Evolutionary conservation across 169 alveolate species (phyloP).

Genomic region (Cryptosporidium viatorum): DNA sequence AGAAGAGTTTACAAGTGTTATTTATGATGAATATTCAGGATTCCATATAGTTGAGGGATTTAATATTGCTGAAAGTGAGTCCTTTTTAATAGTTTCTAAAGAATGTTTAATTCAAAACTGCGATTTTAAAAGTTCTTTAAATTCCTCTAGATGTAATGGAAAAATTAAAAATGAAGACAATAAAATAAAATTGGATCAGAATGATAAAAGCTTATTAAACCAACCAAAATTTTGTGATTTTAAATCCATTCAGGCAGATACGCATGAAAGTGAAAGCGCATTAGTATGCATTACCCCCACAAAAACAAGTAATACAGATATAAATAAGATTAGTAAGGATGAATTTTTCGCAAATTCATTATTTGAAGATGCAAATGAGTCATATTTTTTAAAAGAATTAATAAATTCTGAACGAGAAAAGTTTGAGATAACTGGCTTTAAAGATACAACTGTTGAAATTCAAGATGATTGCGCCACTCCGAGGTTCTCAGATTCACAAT

Average conservation of each 20-base stretch:
- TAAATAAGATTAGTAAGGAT: background rate
- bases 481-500: background rate
- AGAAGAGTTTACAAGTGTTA: background rate
- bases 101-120: background rate
- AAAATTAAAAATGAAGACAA: background rate
- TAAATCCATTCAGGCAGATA: background rate
- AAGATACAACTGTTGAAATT: background rate
- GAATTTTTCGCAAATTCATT: background rate
- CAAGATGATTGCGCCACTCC: slow-evolving; percentile 5
- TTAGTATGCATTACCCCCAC: slow-evolving; percentile 1
- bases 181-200: background rate
- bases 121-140: background rate
- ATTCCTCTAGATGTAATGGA: background rate
- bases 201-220: background rate
- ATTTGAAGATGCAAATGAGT: background rate
- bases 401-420: background rate
- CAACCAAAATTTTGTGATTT: background rate
- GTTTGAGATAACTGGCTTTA: background rate
- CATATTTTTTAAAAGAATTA: background rate
- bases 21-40: slow-evolving; percentile 36
- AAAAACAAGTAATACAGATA: background rate
- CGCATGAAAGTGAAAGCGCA: slow-evolving; percentile 1
- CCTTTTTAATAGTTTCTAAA: slow-evolving; percentile 38
- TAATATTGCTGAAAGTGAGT: slow-evolving; percentile 40
- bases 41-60: slow-evolving; percentile 48